Evolutionary conservation across 176 grass and related monocot genomes (phyloP).

Genomic region (Oropetium thomaeum): DNA sequence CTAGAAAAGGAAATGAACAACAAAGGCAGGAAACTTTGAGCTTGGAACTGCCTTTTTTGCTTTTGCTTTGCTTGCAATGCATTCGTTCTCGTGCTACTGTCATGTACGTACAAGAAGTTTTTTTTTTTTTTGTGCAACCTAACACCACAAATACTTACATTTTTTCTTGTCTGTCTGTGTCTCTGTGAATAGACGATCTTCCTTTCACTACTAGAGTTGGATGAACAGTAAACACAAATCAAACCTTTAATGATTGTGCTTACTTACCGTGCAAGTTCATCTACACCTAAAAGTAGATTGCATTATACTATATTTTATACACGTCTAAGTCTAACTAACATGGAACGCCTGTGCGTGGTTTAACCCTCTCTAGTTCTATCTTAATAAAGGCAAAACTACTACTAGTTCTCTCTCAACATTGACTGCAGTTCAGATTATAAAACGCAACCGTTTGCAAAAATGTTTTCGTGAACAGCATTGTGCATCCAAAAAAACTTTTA

Average conservation of each 20-base stretch:
- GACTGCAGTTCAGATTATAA: not conserved
- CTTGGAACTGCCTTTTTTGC: not conserved
- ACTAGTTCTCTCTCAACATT: not conserved
- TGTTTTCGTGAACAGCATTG: conserved; percentile 11
- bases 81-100: not conserved
- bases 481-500: too few species aligned
- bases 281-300: not conserved
- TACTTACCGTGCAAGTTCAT: conserved; percentile 33
- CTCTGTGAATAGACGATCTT: not conserved
- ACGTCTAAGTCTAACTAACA: too few species aligned
- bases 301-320: not conserved
- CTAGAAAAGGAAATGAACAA: not conserved
- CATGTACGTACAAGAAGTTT: not conserved
- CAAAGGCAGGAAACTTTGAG: not conserved
- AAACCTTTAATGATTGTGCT: conserved; percentile 1
- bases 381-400: conserved; percentile 10
- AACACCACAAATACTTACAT: too few species aligned
- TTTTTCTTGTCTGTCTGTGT: too few species aligned
- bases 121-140: not conserved
- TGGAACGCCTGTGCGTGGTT: not conserved
- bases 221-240: too few species aligned
- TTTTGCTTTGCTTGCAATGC: conserved; percentile 40
- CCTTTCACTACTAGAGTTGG: too few species aligned
- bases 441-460: not conserved
- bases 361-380: conserved; percentile 17